Conservation (phyloP, 768 basidiomycete species). For the Rhodotorula kratochvilovae region DNA sequence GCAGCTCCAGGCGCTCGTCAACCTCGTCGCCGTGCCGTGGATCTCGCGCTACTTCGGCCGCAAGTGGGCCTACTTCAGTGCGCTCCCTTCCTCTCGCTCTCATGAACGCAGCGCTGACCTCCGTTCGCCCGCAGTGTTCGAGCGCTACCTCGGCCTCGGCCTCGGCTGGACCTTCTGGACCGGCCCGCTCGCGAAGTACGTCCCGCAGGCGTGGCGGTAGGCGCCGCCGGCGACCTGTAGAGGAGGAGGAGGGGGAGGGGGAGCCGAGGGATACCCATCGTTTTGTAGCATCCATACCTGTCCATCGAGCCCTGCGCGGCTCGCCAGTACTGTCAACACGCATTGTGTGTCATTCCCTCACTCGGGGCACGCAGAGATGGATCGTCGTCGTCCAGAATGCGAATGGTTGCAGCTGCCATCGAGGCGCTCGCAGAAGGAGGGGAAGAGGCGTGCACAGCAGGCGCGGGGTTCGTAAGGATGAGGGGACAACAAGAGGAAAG, state of each 20-base stretch:
- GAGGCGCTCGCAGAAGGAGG: background rate
- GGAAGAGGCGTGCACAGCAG: background rate
- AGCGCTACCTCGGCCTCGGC: constrained; percentile 23
- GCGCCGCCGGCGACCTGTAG: too few relatives aligned
- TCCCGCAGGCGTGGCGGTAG: background rate
- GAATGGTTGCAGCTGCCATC: background rate
- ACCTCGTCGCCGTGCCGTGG: constrained; percentile 32
- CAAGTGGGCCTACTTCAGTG: constrained; percentile 30
- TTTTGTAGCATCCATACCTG: too few relatives aligned
- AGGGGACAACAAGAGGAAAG: background rate
- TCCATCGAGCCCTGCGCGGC: too few relatives aligned
- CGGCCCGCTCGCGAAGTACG: constrained; percentile 2
- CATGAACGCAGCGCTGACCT: too few relatives aligned
- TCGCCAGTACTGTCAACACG: too few relatives aligned
- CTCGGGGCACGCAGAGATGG: too few relatives aligned
- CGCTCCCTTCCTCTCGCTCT: background rate
- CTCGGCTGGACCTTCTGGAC: constrained; percentile 27
- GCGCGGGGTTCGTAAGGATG: background rate
- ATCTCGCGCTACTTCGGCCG: constrained; percentile 29
- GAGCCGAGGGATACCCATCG: background rate
- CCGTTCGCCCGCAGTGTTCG: constrained; percentile 18
- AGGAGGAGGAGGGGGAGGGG: background rate
- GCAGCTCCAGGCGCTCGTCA: constrained; percentile 23
- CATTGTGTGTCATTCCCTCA: too few relatives aligned
- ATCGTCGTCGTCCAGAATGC: too few relatives aligned